Evolutionary conservation across 1,284 basidiomycete species (phyloP).

Genomic region (Moesziomyces aphidis): DNA sequence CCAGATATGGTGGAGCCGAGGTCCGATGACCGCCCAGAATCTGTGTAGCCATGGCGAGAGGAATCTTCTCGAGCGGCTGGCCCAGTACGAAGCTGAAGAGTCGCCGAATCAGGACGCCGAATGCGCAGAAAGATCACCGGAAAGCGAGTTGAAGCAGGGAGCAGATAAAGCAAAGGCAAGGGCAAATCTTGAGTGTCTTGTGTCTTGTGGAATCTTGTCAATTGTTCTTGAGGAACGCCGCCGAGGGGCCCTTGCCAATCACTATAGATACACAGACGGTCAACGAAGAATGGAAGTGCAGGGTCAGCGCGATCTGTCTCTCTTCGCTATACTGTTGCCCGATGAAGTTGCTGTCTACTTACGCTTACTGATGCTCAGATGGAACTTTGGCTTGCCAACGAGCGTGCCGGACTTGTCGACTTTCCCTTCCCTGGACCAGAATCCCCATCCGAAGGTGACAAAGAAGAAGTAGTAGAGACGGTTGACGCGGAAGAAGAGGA

Average conservation of each 20-base stretch:
- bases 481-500: conserved; percentile 51
- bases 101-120: too few relatives aligned
- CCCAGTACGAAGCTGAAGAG: not conserved
- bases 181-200: conserved; percentile 5
- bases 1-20: not conserved
- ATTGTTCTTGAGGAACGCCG: conserved; percentile 39
- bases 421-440: conserved; percentile 52
- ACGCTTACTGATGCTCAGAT: conserved; percentile 51
- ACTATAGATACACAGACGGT: conserved; percentile 1
- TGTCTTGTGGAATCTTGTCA: conserved; percentile 3
- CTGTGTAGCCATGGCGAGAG: not conserved
- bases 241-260: conserved; percentile 39
- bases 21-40: not conserved
- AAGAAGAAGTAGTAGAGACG: conserved; percentile 62
- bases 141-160: not conserved
- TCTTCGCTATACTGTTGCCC: not conserved
- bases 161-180: not conserved
- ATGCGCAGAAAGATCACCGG: not conserved
- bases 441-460: conserved; percentile 61
- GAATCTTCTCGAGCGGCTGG: not conserved
- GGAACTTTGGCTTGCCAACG: conserved; percentile 49
- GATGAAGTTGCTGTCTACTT: not conserved
- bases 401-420: conserved; percentile 41
- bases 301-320: not conserved
- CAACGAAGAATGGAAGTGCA: not conserved